phyloP scores from a whole-genome alignment of 176 grass and related monocot species.

The Phoenix roebelenii region DNA sequence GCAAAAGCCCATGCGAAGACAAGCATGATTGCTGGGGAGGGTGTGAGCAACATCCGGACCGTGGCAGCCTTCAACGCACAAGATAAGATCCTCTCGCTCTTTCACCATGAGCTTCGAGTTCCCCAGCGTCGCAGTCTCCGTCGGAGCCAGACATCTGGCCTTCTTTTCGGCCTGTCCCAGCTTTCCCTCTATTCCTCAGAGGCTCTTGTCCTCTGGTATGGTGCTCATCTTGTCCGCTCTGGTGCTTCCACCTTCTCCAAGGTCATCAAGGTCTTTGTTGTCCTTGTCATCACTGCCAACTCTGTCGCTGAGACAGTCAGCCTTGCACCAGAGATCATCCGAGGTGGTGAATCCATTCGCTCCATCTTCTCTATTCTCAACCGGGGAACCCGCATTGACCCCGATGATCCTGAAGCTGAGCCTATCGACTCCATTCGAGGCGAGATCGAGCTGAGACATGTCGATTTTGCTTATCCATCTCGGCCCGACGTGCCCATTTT shows the following conservation, averaged over 20 bases:
- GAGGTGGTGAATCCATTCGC: constrained; percentile 75
- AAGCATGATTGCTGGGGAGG: constrained; percentile 90
- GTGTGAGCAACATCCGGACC: constrained; percentile 88
- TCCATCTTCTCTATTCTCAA: constrained; percentile 85
- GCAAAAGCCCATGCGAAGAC: constrained; percentile 92
- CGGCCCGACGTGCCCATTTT: constrained; percentile 76
- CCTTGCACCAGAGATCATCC: constrained; percentile 80
- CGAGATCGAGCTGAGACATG: constrained; percentile 83
- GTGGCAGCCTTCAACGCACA: constrained; percentile 94
- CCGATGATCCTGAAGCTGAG: constrained; percentile 78
- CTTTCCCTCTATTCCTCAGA: constrained; percentile 79
- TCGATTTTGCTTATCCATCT: constrained; percentile 69
- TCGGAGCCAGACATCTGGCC: constrained; percentile 81
- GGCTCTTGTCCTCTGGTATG: constrained; percentile 92
- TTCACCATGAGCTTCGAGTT: constrained; percentile 59
- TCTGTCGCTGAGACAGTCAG: constrained; percentile 85
- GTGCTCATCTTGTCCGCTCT: constrained; percentile 62
- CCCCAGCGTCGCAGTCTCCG: constrained; percentile 65
- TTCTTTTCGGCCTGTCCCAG: constrained; percentile 84
- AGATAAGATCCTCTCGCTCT: constrained; percentile 65
- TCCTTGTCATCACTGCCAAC: constrained; percentile 92
- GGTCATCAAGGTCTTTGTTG: constrained; percentile 97
- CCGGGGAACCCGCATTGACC: constrained; percentile 62
- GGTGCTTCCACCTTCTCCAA: constrained; percentile 86
- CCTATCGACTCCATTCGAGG: constrained; percentile 47